Conservation (phyloP, 257 asterid genomes). For the Solanum pennellii region DNA sequence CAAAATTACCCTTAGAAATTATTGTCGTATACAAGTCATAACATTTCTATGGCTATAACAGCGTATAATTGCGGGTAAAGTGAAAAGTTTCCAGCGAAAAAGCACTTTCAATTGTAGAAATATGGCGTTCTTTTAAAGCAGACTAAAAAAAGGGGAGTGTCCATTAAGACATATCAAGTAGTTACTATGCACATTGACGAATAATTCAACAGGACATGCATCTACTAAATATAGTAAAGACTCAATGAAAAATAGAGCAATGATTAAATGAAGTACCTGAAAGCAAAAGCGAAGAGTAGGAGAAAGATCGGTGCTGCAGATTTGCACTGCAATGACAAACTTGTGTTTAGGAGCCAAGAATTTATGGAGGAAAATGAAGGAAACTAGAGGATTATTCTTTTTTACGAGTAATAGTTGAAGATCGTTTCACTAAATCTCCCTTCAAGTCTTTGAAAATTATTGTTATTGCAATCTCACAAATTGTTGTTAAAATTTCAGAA, state of each 20-base stretch:
- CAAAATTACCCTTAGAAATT: not conserved
- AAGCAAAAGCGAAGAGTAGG: conserved; percentile 91
- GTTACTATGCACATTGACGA: not conserved
- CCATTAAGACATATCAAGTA: not conserved
- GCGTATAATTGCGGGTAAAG: not conserved
- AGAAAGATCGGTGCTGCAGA: conserved; percentile 99
- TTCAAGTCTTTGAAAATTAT: not conserved
- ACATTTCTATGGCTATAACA: not conserved
- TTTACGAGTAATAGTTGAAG: not conserved
- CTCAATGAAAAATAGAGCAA: not conserved
- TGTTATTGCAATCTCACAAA: not conserved
- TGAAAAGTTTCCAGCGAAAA: not conserved
- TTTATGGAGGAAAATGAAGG: not conserved
- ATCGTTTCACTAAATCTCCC: not conserved
- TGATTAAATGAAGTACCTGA: conserved; percentile 51
- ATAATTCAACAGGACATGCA: not conserved
- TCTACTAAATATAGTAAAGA: not conserved
- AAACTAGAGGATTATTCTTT: not conserved
- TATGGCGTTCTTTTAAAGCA: not conserved
- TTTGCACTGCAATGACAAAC: conserved; percentile 69
- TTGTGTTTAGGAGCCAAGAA: not conserved
- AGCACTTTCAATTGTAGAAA: not conserved
- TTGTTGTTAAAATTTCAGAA: not conserved
- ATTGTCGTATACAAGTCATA: not conserved
- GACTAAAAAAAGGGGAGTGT: not conserved